Base-by-base conservation (phyloP, 1,284 basidiomycete genomes). In the Pisolithus thermaeus region DNA sequence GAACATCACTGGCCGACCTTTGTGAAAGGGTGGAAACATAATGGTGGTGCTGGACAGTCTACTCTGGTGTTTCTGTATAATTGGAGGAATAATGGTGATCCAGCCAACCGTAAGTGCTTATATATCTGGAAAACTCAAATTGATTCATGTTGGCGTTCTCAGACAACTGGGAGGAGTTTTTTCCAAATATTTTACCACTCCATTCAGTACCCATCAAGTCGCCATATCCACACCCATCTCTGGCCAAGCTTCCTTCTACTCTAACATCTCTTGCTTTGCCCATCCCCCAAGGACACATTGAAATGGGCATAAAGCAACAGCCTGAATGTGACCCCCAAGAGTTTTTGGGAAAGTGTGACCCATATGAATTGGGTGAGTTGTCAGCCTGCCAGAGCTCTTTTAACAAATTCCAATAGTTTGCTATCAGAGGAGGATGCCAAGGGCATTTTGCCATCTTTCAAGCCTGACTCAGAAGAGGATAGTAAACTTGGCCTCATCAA, bases 81-180 rank as follows among this genome's bases (percentile, higher is more conserved):
- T 46, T 66, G 63, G 65, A 54, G 49, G 25, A 57, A 61, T n/a
- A 60, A 66, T 1, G 67, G 64, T 4, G 66, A 66, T 37, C 67
- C 67, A 35, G 51, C 55, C 28, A 64, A 59, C 30, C 64, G 67
- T 69, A 35, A 53, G 67, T 62, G 12, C 14, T 40, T 27, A 6
- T 44, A 28, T 39, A 23, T 14, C 12, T 35, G 12, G n/a, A 27
- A 18, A 38, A 8, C 9, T 48, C 11, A 36, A 20, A 16, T 2
- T 7, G 37, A 55, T 41, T 55, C 41, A 0, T 27, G 3, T 22
- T 25, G 23, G 16, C 20, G 12, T 18, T 41, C 47, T 46, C 40
- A 66, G 64, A 68, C 36, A 63, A 58, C 20, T 66, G 64, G 64
- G 46, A 37, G 2, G 61, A 59, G 7, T 51, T 54, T 14, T 64